Evolutionary conservation across 768 basidiomycete species (phyloP), one percentile per base, ranked within the genome.

Genomic region (Boletus bicolor): DNA sequence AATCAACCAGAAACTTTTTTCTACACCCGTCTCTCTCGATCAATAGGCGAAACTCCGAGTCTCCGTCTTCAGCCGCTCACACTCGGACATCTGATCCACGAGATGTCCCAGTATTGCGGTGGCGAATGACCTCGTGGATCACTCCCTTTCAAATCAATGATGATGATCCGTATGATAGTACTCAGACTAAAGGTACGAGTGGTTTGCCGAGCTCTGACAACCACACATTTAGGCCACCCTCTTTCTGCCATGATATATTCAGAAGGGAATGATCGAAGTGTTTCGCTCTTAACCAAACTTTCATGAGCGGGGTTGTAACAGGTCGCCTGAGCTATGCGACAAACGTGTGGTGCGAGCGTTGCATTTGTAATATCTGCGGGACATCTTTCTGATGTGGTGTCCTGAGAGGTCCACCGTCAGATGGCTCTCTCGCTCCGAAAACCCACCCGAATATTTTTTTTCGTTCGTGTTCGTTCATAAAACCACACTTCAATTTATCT

Each of bases 81-180:
- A 39, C 46, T 49, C 49, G 34, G 51, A 47, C 57, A 64, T 58
- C 54, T 54, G 53, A 56, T 56, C 44, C 60, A 45, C 48, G 55
- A 41, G 45, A 58, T 41, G 39, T 26, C 51, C 37, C 51, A 50
- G 43, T 47, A 47, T 55, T 65, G 49, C 44, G 47, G 58, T 52
- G 55, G 65, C 54, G 53, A 51, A 46, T 51, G 51, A 65, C 66
- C 66, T 67, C 66, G 63, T 67, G 66, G 7, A 67, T 68, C 61
- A 65, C 37, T 46, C 39, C 39, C 51, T 51, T 55, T 48, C 54
- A 24, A 24, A 64, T 60, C 57, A 47, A 62, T 63, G 55, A 49
- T 63, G 48, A 58, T 63, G 48, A 58, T 60, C 38, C 45, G 17
- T 50, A 53, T 19, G 63, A 61, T 53, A 54, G 43, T 48, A 44